Evolutionary conservation across 805 yeast genomes (phyloP).

Genomic region (Nakazawaea ishiwadae): DNA sequence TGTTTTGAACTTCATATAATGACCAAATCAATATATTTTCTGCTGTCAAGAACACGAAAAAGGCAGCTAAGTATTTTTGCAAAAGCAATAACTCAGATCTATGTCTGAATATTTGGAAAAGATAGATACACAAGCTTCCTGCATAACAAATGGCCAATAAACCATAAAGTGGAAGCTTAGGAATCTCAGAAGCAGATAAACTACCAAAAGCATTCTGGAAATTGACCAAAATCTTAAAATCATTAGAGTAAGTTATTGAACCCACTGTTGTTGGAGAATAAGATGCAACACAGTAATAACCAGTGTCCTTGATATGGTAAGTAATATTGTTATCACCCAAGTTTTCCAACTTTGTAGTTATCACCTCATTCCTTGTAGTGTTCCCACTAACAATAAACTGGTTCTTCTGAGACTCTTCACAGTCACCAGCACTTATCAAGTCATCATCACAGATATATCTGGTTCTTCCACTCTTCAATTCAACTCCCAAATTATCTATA

Average conservation of each 20-base stretch:
- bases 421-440: slow-evolving; percentile 53
- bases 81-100: slow-evolving; percentile 84
- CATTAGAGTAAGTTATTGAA: slow-evolving; percentile 21
- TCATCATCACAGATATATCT: slow-evolving; percentile 73
- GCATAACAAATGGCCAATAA: slow-evolving; percentile 79
- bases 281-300: slow-evolving; percentile 88
- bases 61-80: slow-evolving; percentile 85
- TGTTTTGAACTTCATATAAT: slow-evolving; percentile 78
- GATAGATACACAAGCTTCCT: slow-evolving; percentile 74
- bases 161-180: slow-evolving; percentile 87
- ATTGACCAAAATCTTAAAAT: slow-evolving; percentile 63
- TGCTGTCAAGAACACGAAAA: slow-evolving; percentile 73
- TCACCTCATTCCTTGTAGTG: slow-evolving; percentile 44
- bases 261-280: slow-evolving; percentile 36
- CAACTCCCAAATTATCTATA: slow-evolving; percentile 59
- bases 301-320: slow-evolving; percentile 70
- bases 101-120: slow-evolving; percentile 80
- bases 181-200: slow-evolving; percentile 84
- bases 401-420: slow-evolving; percentile 52
- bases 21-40: slow-evolving; percentile 92
- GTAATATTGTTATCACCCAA: slow-evolving; percentile 57
- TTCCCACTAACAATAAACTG: slow-evolving; percentile 53
- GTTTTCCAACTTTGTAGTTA: slow-evolving; percentile 49
- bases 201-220: slow-evolving; percentile 93
- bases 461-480: slow-evolving; percentile 33